A percentile compares a stretch with the other conserved stretches of the same genome.
phyloP scores from a whole-genome alignment of 768 basidiomycete genomes.

The Artomyces pyxidatus region DNA sequence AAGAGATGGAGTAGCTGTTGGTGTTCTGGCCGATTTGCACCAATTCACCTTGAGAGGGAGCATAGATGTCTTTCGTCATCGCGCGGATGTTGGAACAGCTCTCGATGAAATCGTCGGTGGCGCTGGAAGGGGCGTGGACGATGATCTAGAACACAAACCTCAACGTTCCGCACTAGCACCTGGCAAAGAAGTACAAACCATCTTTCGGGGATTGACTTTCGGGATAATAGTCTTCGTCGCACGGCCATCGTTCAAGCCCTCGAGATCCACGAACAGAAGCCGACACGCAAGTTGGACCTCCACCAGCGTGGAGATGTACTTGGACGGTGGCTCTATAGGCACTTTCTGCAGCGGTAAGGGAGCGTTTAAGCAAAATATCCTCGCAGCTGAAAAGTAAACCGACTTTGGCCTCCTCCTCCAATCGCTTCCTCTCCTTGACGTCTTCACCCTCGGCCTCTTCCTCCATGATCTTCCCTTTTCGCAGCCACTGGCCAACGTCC shows the following conservation, averaged over 20 bases:
- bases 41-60: slow-evolving; percentile 66
- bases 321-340: slow-evolving; percentile 81
- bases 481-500: slow-evolving; percentile 93
- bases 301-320: slow-evolving; percentile 70
- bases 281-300: slow-evolving; percentile 81
- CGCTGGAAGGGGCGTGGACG: slow-evolving; percentile 64
- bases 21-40: slow-evolving; percentile 94
- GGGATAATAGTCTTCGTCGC: slow-evolving; percentile 96
- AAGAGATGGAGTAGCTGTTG: slow-evolving; percentile 87
- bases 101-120: slow-evolving; percentile 67
- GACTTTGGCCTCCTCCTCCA: slow-evolving; percentile 81
- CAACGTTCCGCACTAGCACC: no score
- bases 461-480: slow-evolving; percentile 85
- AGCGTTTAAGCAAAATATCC: slow-evolving; percentile 1
- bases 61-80: slow-evolving; percentile 89
- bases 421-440: slow-evolving; percentile 61
- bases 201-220: slow-evolving; percentile 91
- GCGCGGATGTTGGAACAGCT: slow-evolving; percentile 78
- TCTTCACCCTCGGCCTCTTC: slow-evolving; percentile 85
- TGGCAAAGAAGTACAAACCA: slow-evolving; percentile 57
- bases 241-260: slow-evolving; percentile 93
- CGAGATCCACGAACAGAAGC: slow-evolving; percentile 89
- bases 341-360: slow-evolving; percentile 40
- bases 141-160: slow-evolving; percentile 73
- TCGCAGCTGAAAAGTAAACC: slow-evolving; percentile 6